Evolutionary conservation across 306 rosid species (phyloP).

Genomic region (Vigna mungo): DNA sequence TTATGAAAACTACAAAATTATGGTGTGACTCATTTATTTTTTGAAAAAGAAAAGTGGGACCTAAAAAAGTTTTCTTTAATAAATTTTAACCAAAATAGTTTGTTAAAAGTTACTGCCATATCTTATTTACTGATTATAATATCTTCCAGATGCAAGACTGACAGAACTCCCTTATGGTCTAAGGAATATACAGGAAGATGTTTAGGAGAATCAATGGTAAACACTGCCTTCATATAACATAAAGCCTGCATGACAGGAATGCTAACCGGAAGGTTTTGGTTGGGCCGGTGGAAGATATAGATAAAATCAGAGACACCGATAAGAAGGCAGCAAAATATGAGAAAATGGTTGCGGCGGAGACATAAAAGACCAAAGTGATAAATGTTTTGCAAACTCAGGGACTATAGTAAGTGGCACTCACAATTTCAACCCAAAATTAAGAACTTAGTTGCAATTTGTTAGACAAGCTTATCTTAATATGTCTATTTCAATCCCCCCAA

Average conservation of each 20-base stretch:
- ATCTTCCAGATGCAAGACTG: not conserved
- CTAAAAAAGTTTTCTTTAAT: not conserved
- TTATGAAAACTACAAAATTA: not conserved
- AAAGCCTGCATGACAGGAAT: not conserved
- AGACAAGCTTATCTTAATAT: not conserved
- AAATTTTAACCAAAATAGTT: not conserved
- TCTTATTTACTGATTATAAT: not conserved
- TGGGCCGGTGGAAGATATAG: not conserved
- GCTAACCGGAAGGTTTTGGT: not conserved
- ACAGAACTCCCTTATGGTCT: not conserved
- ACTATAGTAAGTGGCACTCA: not conserved
- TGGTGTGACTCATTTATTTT: not conserved
- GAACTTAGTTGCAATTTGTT: not conserved
- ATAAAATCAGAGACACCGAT: not conserved
- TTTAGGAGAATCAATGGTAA: not conserved
- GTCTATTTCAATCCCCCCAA: not conserved
- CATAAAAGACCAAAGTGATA: not conserved
- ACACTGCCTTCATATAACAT: not conserved
- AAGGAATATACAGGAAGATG: not conserved
- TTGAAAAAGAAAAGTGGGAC: not conserved
- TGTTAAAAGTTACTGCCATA: not conserved
- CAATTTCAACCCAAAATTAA: not conserved
- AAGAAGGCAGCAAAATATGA: not conserved
- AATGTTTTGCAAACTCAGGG: conserved; percentile 1
- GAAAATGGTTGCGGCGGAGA: not conserved